Base-by-base conservation (phyloP, 768 basidiomycete species). In the Collybiopsis luxurians region DNA sequence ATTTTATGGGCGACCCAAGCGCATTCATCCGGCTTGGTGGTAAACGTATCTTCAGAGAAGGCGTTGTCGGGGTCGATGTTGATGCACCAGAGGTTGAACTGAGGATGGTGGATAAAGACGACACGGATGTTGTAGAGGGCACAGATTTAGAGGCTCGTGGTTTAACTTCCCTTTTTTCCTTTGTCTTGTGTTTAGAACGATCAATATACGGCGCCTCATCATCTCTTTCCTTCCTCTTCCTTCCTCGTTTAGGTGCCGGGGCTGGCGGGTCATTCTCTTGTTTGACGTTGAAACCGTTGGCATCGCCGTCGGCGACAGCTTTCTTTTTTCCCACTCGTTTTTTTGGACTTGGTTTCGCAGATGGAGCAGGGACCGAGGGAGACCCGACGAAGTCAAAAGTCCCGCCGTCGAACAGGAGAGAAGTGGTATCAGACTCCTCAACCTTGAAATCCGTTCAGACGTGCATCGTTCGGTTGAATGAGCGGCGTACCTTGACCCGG, bases 41-140 rank as follows among this genome's bases (percentile, higher is more conserved):
- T 51, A 83, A 75, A 38, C 81, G 78, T 50, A 83, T 83, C 63
- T 81, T 82, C 52, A 83, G 76, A 23, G 79, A 77, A n/a, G 80
- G 78, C 0, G 78, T 64, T 4, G 60, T 27, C 17, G 63, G 59
- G 6, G 58, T 36, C 6, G 58, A 49, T 5, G 46, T 21, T 6
- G 43, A 13, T 17, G 56, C 36, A 13, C 6, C 31, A 10, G 49
- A 26, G 36, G 23, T 17, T 4, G 56, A 50, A 40, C 40, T 31
- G 21, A 51, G 40, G 11, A 30, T 34, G 13, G 55, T 59, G 24
- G 58, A 49, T 24, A 59, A 38, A 19, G 55, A 50, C 13, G 62
- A 50, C 6, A 57, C 48, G 17, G 60, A 74, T 30, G 70, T 61
- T 34, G 67, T 65, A 49, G 70, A 61, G 28, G 71, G 65, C 45